Percentiles rank a stretch among this genome's conserved stretches.
phyloP scores from a whole-genome alignment of 768 basidiomycete species.

The Cystobasidium ongulense region DNA sequence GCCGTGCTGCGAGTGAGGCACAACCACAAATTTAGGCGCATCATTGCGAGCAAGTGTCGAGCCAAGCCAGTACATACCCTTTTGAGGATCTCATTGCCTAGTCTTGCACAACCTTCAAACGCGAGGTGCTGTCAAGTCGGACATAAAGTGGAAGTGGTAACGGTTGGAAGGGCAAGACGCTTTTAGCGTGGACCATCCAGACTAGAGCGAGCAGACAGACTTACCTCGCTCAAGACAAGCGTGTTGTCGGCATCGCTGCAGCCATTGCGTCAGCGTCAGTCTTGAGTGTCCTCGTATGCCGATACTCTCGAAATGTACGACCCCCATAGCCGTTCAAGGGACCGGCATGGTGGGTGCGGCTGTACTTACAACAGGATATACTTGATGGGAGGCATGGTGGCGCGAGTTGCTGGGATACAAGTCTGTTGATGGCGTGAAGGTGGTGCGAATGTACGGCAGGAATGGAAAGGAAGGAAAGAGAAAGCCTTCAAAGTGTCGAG shows the following conservation, averaged over 20 bases:
- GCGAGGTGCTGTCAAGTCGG: conserved; percentile 25
- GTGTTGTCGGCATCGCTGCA: conserved; percentile 40
- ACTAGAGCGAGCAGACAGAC: background rate
- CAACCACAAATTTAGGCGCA: background rate
- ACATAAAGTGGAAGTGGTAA: background rate
- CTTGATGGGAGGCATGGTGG: background rate
- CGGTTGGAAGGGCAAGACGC: conserved; percentile 29
- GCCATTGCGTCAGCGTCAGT: background rate
- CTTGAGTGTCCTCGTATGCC: background rate
- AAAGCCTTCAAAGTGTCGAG: too few species aligned
- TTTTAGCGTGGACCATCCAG: background rate
- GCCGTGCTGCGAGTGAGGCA: conserved; percentile 12
- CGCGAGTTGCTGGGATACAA: background rate
- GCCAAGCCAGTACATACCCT: background rate
- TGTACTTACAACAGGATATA: background rate
- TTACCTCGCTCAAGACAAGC: conserved; percentile 26
- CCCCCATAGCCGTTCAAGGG: too few species aligned
- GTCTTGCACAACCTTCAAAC: conserved; percentile 35
- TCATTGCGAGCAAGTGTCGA: background rate
- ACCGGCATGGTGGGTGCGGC: background rate
- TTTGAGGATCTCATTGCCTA: conserved; percentile 37
- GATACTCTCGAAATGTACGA: background rate
- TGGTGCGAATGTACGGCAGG: too few species aligned
- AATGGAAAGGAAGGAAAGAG: too few species aligned
- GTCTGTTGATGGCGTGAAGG: too few species aligned